Base-by-base conservation (phyloP, 768 basidiomycete genomes). In the Fomitopsis serialis region DNA sequence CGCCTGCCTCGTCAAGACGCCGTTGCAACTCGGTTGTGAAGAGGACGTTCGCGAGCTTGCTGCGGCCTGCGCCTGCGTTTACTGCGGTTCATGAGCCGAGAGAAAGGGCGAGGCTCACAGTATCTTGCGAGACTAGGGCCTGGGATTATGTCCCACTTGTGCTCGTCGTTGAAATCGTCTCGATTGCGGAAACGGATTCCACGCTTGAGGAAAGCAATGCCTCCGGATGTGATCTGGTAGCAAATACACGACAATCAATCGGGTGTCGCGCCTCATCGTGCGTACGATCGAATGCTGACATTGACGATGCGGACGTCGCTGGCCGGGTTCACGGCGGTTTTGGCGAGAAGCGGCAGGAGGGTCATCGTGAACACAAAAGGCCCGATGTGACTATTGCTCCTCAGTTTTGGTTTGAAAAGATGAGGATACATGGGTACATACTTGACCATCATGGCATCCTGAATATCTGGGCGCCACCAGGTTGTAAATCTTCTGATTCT, bases 401-500 rank as follows among this genome's bases (percentile, higher is more conserved):
- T 32, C 17, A 17, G 27, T 8, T 24, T 36, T 17, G 8, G 23
- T 13, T 44, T 15, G 13, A 9, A 8, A 21, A 22, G 6, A 42
- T 17, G 3, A 10, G 45, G n/a, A 7, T 2, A 40, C 17, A 5
- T 29, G n/a, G n/a, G n/a, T n/a, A 22, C 45, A 15, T 17, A 78
- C 77, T 80, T 80, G 35, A 74, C 66, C 35, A 72, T 57, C 52
- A 73, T 66, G 12, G 70, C 56, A 4, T 61, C 59, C 11, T 71
- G 63, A 22, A 76, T 60, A 24, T 74, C 75, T 74, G 25, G 46
- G 46, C 4, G 24, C 11, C 11, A 7, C 4, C 11, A 27, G 3
- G 15, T 43, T 3, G 5, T 32, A 11, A 32, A 11, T 32, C 29
- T 5, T 32, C 29, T 11, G 11, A 11, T 32, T 15, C 27, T 45